Evolutionary conservation across 805 yeast genomes (phyloP).

Genomic region (Starmerella cellae): DNA sequence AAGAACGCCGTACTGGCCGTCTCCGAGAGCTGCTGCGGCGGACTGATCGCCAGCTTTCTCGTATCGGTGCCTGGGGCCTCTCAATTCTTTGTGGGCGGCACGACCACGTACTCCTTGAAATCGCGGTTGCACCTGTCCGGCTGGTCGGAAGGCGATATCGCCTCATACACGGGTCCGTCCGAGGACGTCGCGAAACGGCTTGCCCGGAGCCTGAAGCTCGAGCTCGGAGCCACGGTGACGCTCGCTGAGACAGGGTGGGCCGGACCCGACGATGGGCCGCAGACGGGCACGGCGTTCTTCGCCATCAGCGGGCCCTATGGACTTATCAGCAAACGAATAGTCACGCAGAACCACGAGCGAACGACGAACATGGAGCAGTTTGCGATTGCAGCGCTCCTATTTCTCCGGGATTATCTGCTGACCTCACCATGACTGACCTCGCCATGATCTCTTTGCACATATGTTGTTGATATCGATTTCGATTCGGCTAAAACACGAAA

Average conservation of each 20-base stretch:
- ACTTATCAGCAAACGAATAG: constrained; percentile 31
- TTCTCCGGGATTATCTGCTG: constrained; percentile 31
- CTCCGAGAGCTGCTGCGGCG: constrained; percentile 77
- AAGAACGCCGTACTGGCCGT: constrained; percentile 58
- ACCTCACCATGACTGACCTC: too few species aligned
- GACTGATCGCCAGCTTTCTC: constrained; percentile 63
- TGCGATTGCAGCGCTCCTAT: constrained; percentile 53
- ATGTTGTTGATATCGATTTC: too few species aligned
- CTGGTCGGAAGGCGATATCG: constrained; percentile 60
- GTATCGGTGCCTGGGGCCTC: constrained; percentile 82
- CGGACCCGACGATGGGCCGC: constrained; percentile 45
- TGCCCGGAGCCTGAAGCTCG: constrained; percentile 67
- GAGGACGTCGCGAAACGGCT: constrained; percentile 60
- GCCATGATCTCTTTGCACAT: too few species aligned
- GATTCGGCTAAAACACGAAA: too few species aligned
- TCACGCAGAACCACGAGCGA: constrained; percentile 41
- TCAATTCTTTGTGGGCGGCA: constrained; percentile 69
- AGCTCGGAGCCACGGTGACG: constrained; percentile 70
- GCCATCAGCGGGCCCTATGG: constrained; percentile 58
- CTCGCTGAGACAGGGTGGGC: constrained; percentile 82
- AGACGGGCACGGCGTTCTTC: constrained; percentile 50
- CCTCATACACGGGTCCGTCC: constrained; percentile 67
- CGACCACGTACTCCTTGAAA: constrained; percentile 61
- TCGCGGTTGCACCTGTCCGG: constrained; percentile 66
- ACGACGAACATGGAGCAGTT: constrained; percentile 61